Evolutionary conservation across 352 stramenopile genomes (phyloP), one percentile per base, ranked within the genome.

Genomic region (Blastocystis sp.): DNA sequence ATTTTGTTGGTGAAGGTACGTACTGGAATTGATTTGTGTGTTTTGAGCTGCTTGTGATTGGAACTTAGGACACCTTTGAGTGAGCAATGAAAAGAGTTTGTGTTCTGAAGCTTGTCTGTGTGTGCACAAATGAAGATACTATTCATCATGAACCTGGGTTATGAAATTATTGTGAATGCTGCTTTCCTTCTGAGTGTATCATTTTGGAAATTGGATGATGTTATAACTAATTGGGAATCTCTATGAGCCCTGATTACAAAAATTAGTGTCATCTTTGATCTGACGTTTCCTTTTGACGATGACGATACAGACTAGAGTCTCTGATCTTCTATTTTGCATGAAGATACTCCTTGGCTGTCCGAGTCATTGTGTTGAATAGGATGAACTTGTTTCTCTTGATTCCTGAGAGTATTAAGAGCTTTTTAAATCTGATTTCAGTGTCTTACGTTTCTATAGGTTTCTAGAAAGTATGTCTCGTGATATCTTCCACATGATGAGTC

Each of bases 221-320:
- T 34, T 64, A 88, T 63, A 68, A 76, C 62, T 79, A 76, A 88
- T 79, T 88, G 77, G 77, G 77, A 88, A 88, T 88, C 77, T 88
- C 77, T 88, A 59, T 88, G 77, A 88, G 76, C 70, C 77, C 77
- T 88, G 77, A 88, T 61, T 73, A 88, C 62, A 88, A 76, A 43
- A 76, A 88, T 79, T 68, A 84, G 77, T 88, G 77, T 88, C 77
- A 88, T 88, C 77, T 79, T 88, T 88, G 77, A 76, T 76, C 77
- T 88, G 77, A 88, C 43, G 15, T 26, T 34, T 53, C 39, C 7
- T 55, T 61, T 54, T 66, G 73, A 69, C 73, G 73, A 53, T 84
- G 73, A 84, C 34, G 53, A 84, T 68, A 66, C 47, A 80, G 50
- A 77, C 66, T 77, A 66, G 47, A 68, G 73, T 84, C 50, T 84